A percentile compares a stretch with the other conserved stretches of the same genome.
phyloP scores from a whole-genome alignment of 2,329 filamentous ascomycete genomes.

The Colletotrichum agaves region DNA sequence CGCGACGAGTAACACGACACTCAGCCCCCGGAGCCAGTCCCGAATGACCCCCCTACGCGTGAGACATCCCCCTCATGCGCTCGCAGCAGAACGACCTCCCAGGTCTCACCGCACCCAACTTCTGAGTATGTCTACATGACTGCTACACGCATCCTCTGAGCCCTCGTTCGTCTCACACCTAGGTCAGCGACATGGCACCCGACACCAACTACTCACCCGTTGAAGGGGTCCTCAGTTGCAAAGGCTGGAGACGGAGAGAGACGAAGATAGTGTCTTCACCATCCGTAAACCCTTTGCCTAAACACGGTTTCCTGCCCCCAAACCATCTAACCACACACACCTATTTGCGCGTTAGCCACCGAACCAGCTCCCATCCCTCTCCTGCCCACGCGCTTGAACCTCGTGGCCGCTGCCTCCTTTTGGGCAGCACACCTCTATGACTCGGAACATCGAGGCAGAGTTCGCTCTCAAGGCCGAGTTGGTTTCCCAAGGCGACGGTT shows the following conservation, averaged over 20 bases:
- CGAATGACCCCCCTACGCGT: constrained; percentile 32
- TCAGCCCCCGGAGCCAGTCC: constrained; percentile 34
- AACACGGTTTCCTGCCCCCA: not conserved
- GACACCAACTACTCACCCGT: constrained; percentile 20
- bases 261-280: not conserved
- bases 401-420: constrained; percentile 32
- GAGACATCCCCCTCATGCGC: constrained; percentile 38
- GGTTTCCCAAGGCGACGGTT: not conserved
- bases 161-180: constrained; percentile 26
- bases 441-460: constrained; percentile 2
- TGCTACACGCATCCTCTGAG: constrained; percentile 16
- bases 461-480: not conserved
- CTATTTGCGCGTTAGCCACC: constrained; percentile 25
- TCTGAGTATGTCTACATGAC: constrained; percentile 37
- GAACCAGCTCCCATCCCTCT: constrained; percentile 24
- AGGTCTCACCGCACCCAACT: constrained; percentile 34
- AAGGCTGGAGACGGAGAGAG: not conserved
- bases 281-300: not conserved
- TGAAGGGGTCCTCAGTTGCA: not conserved
- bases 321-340: constrained; percentile 16
- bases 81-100: constrained; percentile 31
- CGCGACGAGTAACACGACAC: constrained; percentile 15
- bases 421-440: constrained; percentile 26
- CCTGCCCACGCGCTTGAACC: constrained; percentile 34
- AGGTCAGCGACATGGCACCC: constrained; percentile 30